phyloP scores from a whole-genome alignment of 2,329 filamentous ascomycete species.

The Hymenoscyphus occultus region DNA sequence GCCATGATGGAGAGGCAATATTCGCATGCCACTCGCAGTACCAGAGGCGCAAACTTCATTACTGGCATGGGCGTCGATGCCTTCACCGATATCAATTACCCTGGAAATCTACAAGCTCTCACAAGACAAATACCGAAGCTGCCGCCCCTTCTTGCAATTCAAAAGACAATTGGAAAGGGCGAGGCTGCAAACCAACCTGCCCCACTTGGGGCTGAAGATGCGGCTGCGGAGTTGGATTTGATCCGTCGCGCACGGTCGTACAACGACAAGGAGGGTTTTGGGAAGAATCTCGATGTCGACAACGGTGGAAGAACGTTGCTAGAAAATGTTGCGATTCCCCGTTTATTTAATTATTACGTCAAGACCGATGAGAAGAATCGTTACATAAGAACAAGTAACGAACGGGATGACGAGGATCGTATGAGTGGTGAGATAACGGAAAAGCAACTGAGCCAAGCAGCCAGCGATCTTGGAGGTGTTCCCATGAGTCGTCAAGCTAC shows the following conservation, averaged over 20 bases:
- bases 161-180: conserved; percentile 29
- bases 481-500: conserved; percentile 15
- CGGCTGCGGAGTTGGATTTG: conserved; percentile 32
- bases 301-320: conserved; percentile 28
- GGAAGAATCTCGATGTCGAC: conserved; percentile 35
- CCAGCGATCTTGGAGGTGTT: conserved; percentile 16
- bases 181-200: conserved; percentile 24
- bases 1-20: conserved; percentile 61
- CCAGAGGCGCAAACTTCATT: conserved; percentile 51
- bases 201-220: conserved; percentile 28
- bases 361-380: conserved; percentile 18
- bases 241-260: conserved; percentile 31
- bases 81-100: conserved; percentile 57
- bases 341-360: conserved; percentile 22
- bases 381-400: conserved; percentile 10
- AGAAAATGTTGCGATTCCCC: conserved; percentile 24
- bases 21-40: conserved; percentile 63
- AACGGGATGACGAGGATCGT: conserved; percentile 17
- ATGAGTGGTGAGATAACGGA: conserved; percentile 17
- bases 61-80: conserved; percentile 59
- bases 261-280: conserved; percentile 33
- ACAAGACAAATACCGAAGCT: conserved; percentile 33
- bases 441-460: conserved; percentile 21
- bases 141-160: conserved; percentile 30
- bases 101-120: conserved; percentile 48